Conservation (phyloP, 164 flowering plant species). For the Aristolochia contorta region DNA sequence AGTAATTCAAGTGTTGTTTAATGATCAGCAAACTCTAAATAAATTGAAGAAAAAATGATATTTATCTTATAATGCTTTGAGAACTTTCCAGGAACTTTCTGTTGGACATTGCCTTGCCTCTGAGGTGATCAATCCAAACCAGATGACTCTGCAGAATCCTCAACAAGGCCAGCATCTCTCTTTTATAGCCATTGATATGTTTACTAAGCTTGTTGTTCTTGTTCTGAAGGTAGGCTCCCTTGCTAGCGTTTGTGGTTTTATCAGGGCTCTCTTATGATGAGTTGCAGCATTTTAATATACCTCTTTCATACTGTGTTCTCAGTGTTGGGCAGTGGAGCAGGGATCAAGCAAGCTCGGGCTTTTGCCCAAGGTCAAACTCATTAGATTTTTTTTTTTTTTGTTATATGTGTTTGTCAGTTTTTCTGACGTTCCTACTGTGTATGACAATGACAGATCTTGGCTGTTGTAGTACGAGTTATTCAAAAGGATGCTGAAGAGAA, state of each 20-base stretch:
- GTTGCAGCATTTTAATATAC: background rate
- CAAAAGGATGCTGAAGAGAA: slow-evolving; percentile 87
- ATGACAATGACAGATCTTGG: slow-evolving; percentile 38
- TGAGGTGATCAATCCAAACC: slow-evolving; percentile 30
- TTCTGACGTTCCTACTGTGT: background rate
- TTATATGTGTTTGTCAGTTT: background rate
- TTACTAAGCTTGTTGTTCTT: slow-evolving; percentile 65
- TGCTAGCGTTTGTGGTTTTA: background rate
- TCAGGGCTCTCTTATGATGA: too few relatives aligned
- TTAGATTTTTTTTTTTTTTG: background rate
- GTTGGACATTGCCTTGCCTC: slow-evolving; percentile 67
- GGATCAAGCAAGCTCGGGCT: slow-evolving; percentile 52
- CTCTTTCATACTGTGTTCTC: slow-evolving; percentile 1
- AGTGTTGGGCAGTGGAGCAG: slow-evolving; percentile 55
- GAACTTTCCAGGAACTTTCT: slow-evolving; percentile 56
- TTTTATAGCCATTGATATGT: slow-evolving; percentile 75
- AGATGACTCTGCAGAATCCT: slow-evolving; percentile 33
- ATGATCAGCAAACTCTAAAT: background rate
- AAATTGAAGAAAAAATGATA: background rate
- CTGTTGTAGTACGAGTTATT: slow-evolving; percentile 64
- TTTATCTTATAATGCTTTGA: background rate
- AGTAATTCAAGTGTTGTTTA: background rate
- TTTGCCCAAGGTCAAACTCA: slow-evolving; percentile 56
- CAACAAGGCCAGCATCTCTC: slow-evolving; percentile 53
- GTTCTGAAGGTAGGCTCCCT: slow-evolving; percentile 51